Base-by-base conservation (phyloP, 2,329 filamentous ascomycete species). In the Cryphonectria japonica region DNA sequence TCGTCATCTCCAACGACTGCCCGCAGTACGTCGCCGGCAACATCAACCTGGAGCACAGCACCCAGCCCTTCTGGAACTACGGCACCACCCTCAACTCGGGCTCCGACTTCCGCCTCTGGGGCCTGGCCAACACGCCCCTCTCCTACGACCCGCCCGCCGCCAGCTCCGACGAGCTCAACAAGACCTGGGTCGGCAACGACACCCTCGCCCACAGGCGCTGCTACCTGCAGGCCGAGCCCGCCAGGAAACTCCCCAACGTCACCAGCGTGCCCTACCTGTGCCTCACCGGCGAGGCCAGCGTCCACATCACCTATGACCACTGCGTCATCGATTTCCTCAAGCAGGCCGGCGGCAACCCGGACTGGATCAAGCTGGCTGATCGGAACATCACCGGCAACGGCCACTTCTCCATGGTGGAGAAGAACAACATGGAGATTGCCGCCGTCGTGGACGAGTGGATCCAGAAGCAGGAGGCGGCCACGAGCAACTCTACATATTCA, bases 231-330 rank as follows among this genome's bases (percentile, higher is more conserved):
- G 74, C 73, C 65, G 68, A 74, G 65, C 77, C 78, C 3, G 78
- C 74, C 11, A 80, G 80, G 68, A 77, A 80, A 74, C 75, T 88
- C 67, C 78, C 76, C 2, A 86, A 87, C 69, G 76, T 89, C 16
- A 76, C 75, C 6, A 78, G 79, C 26, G 80, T 87, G 11, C 85
- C 84, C 0, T 81, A 84, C 7, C 76, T 88, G 19, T 76, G 86
- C 22, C 76, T 85, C 32, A 86, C 84, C 0, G 79, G 80, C 16
- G 84, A 87, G 74, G 84, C 86, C 11, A 84, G 82, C 39, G 86
- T 83, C 63, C 86, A 88, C 77, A 80, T 81, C 19, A 79, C 81
- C 29, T 88, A 87, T 74, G 86, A 88, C 71, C 82, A 86, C 74
- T 87, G 85, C 73, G 86, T 83, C 1, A 82, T 85, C n/a, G 75